Base-by-base conservation (phyloP, 106 monocot genomes). In the Phalaenopsis equestris region DNA sequence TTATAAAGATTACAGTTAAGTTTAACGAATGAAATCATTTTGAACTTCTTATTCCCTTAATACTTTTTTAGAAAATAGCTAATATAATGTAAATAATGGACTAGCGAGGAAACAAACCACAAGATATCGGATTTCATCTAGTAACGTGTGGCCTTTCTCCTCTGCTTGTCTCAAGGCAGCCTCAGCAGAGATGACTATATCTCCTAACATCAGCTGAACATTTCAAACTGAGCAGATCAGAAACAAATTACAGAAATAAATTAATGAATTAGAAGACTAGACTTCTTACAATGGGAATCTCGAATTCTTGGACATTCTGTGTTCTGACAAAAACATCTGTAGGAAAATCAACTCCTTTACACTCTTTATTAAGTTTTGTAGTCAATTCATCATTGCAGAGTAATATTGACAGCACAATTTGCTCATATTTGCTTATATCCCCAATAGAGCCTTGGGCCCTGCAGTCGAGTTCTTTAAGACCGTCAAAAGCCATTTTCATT, bases 121-220 rank as follows among this genome's bases (percentile, higher is more conserved):
- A 14, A 99, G 91, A 67, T 94, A 87, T 47, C 98, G 87, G 67
- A 99, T 86, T 89, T 99, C 98, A 86, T 99, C 98, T 45, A 94
- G 85, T 85, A 99, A 86, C 16, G 91, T 88, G 79, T 94, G 92
- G 2, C 92, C 92, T 80, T 85, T 90, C 87, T 94, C 98, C 75
- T 86, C 85, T 30, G 94, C 98, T 90, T 99, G 92, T 81, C 92
- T 90, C 80, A 88, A 87, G 83, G 98, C 94, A 68, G 98, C 93
- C 86, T 99, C 98, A 65, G 93, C 89, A 58, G 98, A 99, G 79
- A 99, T 99, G 38, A 91, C 94, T 82, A 99, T 81, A 75, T 99
- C 93, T 48, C 98, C 98, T 47, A 99, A 76, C 80, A 91, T 83
- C 78, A 94, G 79, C 98, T 99, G 89, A 76, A 83, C 80, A 79